These are phyloP conservation scores for Alternaria sp. DNA, from an alignment of 2,329 filamentous ascomycete species.

Conservation along the genomic window DNA sequence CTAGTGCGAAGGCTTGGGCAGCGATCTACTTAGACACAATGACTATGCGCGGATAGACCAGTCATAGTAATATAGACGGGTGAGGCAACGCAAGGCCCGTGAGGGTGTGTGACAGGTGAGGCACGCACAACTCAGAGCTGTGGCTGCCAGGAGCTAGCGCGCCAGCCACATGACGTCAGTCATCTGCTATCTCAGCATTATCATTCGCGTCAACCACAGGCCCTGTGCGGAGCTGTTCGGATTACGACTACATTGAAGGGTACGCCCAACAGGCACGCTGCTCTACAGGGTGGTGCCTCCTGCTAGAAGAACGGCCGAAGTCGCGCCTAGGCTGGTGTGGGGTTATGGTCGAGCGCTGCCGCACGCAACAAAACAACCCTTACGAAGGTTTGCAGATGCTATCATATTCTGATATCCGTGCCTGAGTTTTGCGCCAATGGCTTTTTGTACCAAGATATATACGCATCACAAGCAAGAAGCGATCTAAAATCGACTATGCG, in stretches of 20 bases:
- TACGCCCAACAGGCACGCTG: background rate
- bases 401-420: fast-evolving
- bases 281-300: background rate
- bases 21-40: background rate
- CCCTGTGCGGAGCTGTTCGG: background rate
- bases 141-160: background rate
- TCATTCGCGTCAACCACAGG: background rate
- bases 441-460: too few species aligned
- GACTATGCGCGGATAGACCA: background rate
- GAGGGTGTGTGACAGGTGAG: background rate
- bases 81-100: background rate
- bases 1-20: background rate
- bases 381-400: background rate
- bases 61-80: background rate
- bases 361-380: background rate
- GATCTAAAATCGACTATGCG: fast-evolving
- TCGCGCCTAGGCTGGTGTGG: background rate
- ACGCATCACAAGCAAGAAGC: too few species aligned
- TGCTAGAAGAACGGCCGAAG: background rate
- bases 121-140: background rate
- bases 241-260: background rate
- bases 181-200: background rate
- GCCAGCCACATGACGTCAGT: background rate
- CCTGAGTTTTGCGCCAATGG: background rate
- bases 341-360: background rate